Evolutionary conservation across 805 yeast genomes (phyloP).

Genomic region (Millerozyma miso): DNA sequence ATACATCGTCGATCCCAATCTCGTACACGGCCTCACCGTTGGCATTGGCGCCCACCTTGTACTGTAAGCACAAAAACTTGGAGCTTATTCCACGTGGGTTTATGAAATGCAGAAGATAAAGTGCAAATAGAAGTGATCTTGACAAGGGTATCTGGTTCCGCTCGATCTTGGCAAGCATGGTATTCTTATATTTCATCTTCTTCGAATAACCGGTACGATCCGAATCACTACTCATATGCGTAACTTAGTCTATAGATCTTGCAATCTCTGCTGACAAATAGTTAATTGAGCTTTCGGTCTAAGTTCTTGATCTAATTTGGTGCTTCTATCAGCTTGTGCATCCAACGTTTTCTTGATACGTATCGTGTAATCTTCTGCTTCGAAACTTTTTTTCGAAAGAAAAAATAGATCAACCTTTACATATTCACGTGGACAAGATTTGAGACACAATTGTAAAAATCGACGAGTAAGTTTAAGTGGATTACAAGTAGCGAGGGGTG

Average conservation of each 20-base stretch:
- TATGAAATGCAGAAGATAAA: constrained; percentile 24
- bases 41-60: constrained; percentile 13
- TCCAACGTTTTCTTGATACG: background rate
- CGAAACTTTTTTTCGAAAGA: background rate
- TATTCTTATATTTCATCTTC: constrained; percentile 12
- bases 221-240: background rate
- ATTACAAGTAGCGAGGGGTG: too few relatives aligned
- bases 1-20: constrained; percentile 53
- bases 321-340: background rate
- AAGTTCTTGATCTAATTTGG: background rate
- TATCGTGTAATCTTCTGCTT: background rate
- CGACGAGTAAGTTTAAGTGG: too few relatives aligned
- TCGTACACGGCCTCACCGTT: constrained; percentile 36
- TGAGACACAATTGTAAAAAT: background rate
- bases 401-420: background rate
- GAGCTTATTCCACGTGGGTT: constrained; percentile 18
- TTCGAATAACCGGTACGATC: background rate
- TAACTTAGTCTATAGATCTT: too few relatives aligned
- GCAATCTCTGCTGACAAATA: too few relatives aligned
- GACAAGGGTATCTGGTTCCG: constrained; percentile 34
- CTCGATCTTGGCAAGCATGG: constrained; percentile 27
- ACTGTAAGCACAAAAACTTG: constrained; percentile 35
- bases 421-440: background rate
- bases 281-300: too few relatives aligned
- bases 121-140: constrained; percentile 20